These are phyloP conservation scores for rapeseed (Brassica napus) DNA, from an alignment of 345 rosid species.

Conservation along the genomic window DNA sequence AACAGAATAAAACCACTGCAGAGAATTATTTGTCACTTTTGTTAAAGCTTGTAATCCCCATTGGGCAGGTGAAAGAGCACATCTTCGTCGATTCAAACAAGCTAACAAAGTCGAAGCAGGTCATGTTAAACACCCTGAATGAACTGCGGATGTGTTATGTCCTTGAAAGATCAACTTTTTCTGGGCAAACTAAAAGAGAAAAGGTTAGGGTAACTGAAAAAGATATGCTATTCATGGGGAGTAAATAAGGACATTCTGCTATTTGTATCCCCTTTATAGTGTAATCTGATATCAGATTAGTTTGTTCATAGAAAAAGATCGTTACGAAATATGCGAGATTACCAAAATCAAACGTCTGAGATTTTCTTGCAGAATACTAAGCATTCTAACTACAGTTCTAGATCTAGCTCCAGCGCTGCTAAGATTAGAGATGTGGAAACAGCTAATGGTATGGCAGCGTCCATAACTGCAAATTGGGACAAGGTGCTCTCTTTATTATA, in stretches of 20 bases:
- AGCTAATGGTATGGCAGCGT: slow-evolving; percentile 38
- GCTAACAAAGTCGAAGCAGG: slow-evolving; percentile 83
- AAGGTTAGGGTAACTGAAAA: slow-evolving; percentile 48
- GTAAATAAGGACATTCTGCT: slow-evolving; percentile 5
- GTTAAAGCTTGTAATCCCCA: slow-evolving; percentile 24
- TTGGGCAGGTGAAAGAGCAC: slow-evolving; percentile 70
- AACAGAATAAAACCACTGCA: not conserved
- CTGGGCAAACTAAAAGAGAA: slow-evolving; percentile 54
- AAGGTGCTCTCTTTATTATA: slow-evolving; percentile 53
- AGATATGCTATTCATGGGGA: not conserved
- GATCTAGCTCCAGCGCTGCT: slow-evolving; percentile 51
- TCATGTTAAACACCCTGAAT: slow-evolving; percentile 75
- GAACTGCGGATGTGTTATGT: slow-evolving; percentile 79
- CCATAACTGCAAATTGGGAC: slow-evolving; percentile 61
- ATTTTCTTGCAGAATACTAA: slow-evolving; percentile 52
- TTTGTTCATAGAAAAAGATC: slow-evolving; percentile 7
- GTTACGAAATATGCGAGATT: slow-evolving; percentile 6
- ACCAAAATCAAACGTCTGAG: slow-evolving; percentile 4
- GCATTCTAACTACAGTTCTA: slow-evolving; percentile 62
- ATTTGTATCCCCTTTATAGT: not conserved
- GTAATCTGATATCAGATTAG: not conserved
- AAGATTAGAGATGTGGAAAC: slow-evolving; percentile 46
- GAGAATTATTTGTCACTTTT: slow-evolving; percentile 1
- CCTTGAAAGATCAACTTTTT: slow-evolving; percentile 55
- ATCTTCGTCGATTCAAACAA: slow-evolving; percentile 70